These are phyloP conservation scores for cucumber (Cucumis sativus) DNA, from an alignment of 306 rosid species.

Conservation along the genomic window DNA sequence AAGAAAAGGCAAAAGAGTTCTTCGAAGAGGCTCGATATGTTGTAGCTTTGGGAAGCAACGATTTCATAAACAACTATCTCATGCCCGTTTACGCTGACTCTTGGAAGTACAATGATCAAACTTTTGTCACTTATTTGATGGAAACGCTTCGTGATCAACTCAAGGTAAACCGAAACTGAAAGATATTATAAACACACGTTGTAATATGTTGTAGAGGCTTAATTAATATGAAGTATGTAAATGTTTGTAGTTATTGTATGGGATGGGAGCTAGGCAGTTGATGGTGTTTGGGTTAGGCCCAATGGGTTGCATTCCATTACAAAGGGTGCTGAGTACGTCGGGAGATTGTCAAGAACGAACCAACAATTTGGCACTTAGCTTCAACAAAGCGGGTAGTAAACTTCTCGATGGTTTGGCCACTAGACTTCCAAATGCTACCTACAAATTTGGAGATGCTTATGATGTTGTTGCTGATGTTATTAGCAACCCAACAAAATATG, in stretches of 20 bases:
- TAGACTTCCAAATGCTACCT: slow-evolving; percentile 56
- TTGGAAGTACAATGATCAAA: slow-evolving; percentile 76
- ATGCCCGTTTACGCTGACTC: slow-evolving; percentile 86
- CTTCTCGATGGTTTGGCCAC: slow-evolving; percentile 33
- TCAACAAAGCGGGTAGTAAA: slow-evolving; percentile 49
- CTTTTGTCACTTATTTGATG: slow-evolving; percentile 49
- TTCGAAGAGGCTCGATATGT: slow-evolving; percentile 53
- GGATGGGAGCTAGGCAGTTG: slow-evolving; percentile 69
- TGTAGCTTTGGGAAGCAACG: slow-evolving; percentile 89
- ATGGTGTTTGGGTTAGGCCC: slow-evolving; percentile 88
- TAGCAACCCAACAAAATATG: slow-evolving; percentile 46
- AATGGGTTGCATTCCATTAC: slow-evolving; percentile 93
- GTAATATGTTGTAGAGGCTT: too few relatives aligned
- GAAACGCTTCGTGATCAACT: slow-evolving; percentile 59
- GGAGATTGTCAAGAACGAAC: slow-evolving; percentile 49
- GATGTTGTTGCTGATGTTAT: slow-evolving; percentile 67
- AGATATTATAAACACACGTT: too few relatives aligned
- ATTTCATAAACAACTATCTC: slow-evolving; percentile 85
- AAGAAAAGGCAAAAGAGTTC: slow-evolving; percentile 39
- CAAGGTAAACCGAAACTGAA: background rate
- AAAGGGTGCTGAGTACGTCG: slow-evolving; percentile 61
- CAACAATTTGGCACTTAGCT: slow-evolving; percentile 64
- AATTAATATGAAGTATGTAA: too few relatives aligned
- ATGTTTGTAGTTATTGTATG: slow-evolving; percentile 38
- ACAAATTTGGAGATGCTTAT: slow-evolving; percentile 71